Percentiles rank a stretch among this genome's conserved stretches.
Conservation (phyloP, 1,284 basidiomycete genomes). For the Pseudozyma thailandica region DNA sequence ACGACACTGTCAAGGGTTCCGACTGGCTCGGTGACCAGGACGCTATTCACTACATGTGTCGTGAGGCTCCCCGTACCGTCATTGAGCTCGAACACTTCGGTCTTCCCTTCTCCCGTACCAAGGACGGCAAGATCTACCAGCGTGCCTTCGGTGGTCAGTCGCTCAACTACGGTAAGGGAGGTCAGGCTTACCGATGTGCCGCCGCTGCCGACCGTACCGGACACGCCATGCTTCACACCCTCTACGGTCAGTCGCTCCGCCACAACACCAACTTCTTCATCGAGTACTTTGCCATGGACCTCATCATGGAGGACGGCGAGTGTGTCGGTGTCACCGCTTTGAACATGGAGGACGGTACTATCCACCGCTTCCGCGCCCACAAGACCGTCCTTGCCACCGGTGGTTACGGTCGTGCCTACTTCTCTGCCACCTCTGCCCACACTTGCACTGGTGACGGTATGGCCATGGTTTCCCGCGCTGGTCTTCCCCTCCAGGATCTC, state of each 20-base stretch:
- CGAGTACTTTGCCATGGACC: constrained; percentile 94
- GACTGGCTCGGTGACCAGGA: constrained; percentile 99
- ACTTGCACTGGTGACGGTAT: constrained; percentile 99
- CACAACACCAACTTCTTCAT: constrained; percentile 99
- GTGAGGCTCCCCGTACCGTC: constrained; percentile 92
- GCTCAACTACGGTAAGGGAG: constrained; percentile 95
- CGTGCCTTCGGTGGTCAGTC: constrained; percentile 99
- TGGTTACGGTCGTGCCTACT: constrained; percentile 98
- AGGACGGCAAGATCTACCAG: constrained; percentile 99
- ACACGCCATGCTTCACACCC: constrained; percentile 96
- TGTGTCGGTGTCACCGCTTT: constrained; percentile 99
- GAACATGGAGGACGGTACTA: constrained; percentile 99
- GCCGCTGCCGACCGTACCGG: constrained; percentile 99
- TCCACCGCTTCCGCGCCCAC: constrained; percentile 97
- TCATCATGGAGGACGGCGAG: constrained; percentile 98
- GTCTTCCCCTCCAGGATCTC: constrained; percentile 93
- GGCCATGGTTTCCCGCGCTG: constrained; percentile 97
- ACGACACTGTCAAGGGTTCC: constrained; percentile 99
- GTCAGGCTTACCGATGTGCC: constrained; percentile 98
- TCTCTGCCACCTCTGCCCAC: constrained; percentile 98
- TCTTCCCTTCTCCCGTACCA: constrained; percentile 97
- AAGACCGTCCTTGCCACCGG: constrained; percentile 98
- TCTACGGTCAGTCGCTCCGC: constrained; percentile 97
- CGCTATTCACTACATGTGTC: constrained; percentile 99
- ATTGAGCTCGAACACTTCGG: constrained; percentile 98